These are phyloP conservation scores for Termitomyces sp. DNA, from an alignment of 768 basidiomycete genomes.

Conservation along the genomic window DNA sequence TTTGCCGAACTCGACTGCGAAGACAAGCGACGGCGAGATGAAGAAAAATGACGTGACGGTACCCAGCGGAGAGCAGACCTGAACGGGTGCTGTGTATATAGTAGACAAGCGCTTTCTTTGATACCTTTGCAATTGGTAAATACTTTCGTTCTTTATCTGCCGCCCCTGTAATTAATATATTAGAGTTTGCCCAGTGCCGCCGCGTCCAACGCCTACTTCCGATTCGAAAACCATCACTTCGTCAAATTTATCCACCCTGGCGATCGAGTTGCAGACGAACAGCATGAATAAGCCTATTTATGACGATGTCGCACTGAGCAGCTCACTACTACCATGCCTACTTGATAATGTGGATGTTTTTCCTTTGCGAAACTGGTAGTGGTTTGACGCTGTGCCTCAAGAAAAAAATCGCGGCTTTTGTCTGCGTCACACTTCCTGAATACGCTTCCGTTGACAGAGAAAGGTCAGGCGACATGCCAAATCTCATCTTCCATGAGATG, in stretches of 20 bases:
- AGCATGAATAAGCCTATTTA: neutral
- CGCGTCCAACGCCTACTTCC: neutral
- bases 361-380: neutral
- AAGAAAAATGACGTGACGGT: neutral
- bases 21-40: neutral
- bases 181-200: neutral
- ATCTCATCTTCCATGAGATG: neutral
- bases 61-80: neutral
- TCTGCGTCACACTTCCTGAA: neutral
- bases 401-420: neutral
- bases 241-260: neutral
- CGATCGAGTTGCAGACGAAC: neutral
- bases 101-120: neutral
- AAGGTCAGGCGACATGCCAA: neutral
- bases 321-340: neutral
- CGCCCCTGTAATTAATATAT: too few relatives aligned
- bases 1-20: constrained; percentile 4
- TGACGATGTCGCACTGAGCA: neutral
- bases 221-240: neutral
- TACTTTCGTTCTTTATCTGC: too few relatives aligned
- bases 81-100: neutral
- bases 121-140: neutral
- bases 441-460: neutral
- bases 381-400: neutral
- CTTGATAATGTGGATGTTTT: neutral